Base-by-base conservation (phyloP, 1,139 yeast species). In the Candida tetrigidarum region DNA sequence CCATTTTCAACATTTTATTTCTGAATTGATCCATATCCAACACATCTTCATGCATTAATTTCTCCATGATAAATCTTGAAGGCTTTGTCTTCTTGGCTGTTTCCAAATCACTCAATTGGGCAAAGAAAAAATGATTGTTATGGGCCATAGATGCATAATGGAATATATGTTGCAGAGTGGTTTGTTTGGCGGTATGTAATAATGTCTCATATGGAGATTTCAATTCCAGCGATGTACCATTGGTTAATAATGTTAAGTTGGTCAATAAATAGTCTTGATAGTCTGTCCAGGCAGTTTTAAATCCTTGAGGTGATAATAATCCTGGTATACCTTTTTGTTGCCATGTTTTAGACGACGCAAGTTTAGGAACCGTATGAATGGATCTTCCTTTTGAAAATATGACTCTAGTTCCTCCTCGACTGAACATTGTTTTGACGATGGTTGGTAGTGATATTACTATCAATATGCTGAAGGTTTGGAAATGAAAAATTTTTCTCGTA, bases 121-220 rank as follows among this genome's bases (percentile, higher is more conserved):
- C 84, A 62, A 91, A 83, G 57, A 87, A 90, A 48, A 93, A 76
- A 67, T 93, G 99, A 70, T 93, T 93, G 69, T 91, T 92, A 69
- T 88, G 96, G 2, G 92, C 85, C 63, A 88, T 96, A 4, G 97
- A 87, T 10, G 99, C 97, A 60, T 77, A 81, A 68, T 91, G 95
- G 75, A 86, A 92, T 11, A 86, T 71, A 47, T 82, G 81, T 34
- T 92, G 86, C 57, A 81, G 81, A 34, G 84, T 81, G 27, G 88
- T 76, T 54, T 81, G 82, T 57, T 81, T 80, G 7, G 95, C 88
- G 1, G 96, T 83, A 56, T 83, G 79, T 49, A 88, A 72, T 53
- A 90, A 66, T 50, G 91, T 83, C 51, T 88, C 90, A 63, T 86
- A 84, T 3, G 97, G 95, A 16, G 78, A 71, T 61, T 89, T 80